phyloP scores from a whole-genome alignment of 1,284 basidiomycete species.

The Tausonia pullulans region DNA sequence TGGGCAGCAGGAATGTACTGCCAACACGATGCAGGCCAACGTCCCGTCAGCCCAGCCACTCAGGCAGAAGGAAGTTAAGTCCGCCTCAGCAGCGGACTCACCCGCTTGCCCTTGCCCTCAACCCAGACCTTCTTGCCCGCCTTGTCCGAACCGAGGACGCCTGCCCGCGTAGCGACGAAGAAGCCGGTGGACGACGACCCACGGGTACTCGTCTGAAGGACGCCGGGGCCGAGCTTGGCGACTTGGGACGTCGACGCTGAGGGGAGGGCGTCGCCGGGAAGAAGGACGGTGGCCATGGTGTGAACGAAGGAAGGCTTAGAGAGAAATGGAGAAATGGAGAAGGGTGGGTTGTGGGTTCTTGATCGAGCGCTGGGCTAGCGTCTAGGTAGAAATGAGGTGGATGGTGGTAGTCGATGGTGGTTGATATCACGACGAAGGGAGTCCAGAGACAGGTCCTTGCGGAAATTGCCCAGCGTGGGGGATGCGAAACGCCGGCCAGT shows the following conservation, averaged over 20 bases:
- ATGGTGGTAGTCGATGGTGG: no score
- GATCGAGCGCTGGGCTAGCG: no score
- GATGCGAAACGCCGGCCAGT: no score
- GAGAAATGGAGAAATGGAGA: neutral
- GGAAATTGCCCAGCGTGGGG: no score
- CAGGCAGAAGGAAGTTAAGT: conserved; percentile 1
- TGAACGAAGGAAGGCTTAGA: neutral
- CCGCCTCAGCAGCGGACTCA: conserved; percentile 13
- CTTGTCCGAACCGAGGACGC: conserved; percentile 23
- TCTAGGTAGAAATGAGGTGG: no score
- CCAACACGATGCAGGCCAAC: neutral
- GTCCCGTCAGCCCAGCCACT: neutral
- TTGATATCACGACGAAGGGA: no score
- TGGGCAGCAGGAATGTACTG: conserved; percentile 39
- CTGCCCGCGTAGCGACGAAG: conserved; percentile 28
- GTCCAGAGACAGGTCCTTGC: no score
- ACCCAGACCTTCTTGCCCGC: conserved; percentile 29
- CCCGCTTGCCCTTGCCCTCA: conserved; percentile 31
- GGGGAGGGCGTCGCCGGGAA: conserved; percentile 31
- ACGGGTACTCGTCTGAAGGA: conserved; percentile 18
- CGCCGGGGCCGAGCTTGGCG: conserved; percentile 30
- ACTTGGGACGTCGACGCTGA: conserved; percentile 22
- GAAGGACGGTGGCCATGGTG: conserved; percentile 23
- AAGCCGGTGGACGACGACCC: conserved; percentile 7
- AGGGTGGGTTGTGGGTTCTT: neutral